Percentiles rank a stretch among this genome's conserved stretches.
Evolutionary conservation across 202 grass and related monocot species (phyloP).

Genomic region (Setaria italica): DNA sequence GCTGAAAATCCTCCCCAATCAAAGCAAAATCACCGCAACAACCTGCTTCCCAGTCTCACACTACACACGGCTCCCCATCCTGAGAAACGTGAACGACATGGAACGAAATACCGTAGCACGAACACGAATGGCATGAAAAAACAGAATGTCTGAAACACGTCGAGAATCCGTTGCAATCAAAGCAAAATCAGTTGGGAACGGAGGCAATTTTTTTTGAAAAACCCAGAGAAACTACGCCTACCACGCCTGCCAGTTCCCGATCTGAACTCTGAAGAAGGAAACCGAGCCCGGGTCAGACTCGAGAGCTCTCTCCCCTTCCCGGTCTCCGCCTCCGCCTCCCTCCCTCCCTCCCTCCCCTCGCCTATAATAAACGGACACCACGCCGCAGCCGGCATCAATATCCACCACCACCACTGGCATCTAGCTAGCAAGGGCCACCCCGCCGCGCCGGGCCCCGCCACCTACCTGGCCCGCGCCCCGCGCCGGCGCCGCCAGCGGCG

Average conservation of each 20-base stretch:
- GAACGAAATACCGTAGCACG: neutral
- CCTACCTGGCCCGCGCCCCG: neutral
- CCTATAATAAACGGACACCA: slow-evolving; percentile 26
- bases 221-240: too few relatives aligned
- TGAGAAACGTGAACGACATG: neutral
- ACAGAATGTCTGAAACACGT: neutral
- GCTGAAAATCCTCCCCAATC: neutral
- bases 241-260: neutral
- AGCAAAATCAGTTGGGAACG: neutral
- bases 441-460: neutral
- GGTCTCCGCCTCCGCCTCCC: neutral
- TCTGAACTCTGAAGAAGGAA: neutral
- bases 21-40: neutral
- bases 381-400: neutral
- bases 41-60: neutral
- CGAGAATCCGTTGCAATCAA: neutral
- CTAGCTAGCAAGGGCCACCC: neutral
- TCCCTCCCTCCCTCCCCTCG: too few relatives aligned
- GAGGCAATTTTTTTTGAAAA: too few relatives aligned
- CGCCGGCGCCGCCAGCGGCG: slow-evolving; percentile 5
- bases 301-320: neutral
- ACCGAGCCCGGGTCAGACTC: neutral
- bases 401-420: neutral
- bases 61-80: neutral
- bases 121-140: neutral